These are phyloP conservation scores for Plasmodium fragile DNA, from an alignment of 169 alveolate species.

Conservation along the genomic window DNA sequence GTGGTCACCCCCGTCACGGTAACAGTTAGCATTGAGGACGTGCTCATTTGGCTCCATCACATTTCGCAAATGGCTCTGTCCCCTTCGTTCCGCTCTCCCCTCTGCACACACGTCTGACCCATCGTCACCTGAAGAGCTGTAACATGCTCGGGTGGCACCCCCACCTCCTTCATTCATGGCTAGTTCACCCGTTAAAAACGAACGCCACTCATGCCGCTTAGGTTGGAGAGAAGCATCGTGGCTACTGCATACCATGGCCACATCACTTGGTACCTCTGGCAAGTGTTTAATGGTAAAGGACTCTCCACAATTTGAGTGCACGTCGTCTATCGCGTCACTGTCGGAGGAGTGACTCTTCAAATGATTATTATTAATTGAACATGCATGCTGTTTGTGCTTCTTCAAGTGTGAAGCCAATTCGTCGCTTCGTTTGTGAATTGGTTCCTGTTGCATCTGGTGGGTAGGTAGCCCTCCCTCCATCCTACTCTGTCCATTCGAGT, in stretches of 20 bases:
- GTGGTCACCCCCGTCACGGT: background rate
- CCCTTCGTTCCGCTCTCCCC: background rate
- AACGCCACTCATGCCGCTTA: background rate
- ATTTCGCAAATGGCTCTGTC: background rate
- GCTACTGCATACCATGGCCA: background rate
- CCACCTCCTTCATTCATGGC: background rate
- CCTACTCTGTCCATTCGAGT: background rate
- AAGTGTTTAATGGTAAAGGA: background rate
- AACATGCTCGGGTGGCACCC: background rate
- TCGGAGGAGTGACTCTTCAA: background rate
- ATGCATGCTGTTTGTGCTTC: background rate
- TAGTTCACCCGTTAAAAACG: background rate
- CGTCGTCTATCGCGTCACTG: background rate
- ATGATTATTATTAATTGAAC: background rate
- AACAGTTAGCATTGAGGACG: background rate
- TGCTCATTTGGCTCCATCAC: background rate
- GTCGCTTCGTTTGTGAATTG: background rate
- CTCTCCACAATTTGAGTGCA: background rate
- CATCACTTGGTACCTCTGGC: slow-evolving; percentile 2
- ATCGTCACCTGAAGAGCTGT: background rate
- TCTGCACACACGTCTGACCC: background rate
- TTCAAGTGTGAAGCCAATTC: background rate
- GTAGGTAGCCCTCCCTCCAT: background rate
- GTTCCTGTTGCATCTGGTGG: background rate
- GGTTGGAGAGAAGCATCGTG: background rate